Conservation (phyloP, 768 basidiomycete genomes). For the Cystobasidium onofrii region DNA sequence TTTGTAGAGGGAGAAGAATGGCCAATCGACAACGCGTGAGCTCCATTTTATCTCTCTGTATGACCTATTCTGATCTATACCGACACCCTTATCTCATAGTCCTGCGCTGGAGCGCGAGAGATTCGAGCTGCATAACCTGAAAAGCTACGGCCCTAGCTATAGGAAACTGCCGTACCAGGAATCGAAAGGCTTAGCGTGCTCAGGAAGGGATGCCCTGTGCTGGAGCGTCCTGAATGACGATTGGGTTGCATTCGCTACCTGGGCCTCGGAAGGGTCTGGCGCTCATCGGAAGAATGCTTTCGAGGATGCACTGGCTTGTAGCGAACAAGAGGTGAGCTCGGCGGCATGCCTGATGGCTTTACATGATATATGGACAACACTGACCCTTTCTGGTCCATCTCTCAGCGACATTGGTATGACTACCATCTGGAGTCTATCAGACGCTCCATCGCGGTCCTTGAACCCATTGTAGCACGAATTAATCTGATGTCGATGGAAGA, state of each 20-base stretch:
- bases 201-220: constrained; percentile 85
- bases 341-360: neutral
- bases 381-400: neutral
- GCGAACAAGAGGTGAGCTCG: constrained; percentile 66
- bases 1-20: constrained; percentile 42
- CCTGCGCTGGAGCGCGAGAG: constrained; percentile 68
- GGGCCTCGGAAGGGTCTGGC: constrained; percentile 80
- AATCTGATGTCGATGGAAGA: constrained; percentile 82
- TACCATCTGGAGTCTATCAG: constrained; percentile 82
- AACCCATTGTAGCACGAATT: constrained; percentile 73
- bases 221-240: constrained; percentile 93
- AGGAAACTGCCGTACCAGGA: constrained; percentile 80
- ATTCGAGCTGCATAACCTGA: constrained; percentile 48
- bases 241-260: constrained; percentile 96
- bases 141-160: constrained; percentile 79
- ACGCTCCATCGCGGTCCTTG: constrained; percentile 79
- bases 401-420: constrained; percentile 81
- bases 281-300: constrained; percentile 94
- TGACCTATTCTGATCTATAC: too few species aligned
- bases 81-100: constrained; percentile 43
- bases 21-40: constrained; percentile 57
- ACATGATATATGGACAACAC: neutral
- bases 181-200: constrained; percentile 69
- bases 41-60: neutral
- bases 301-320: constrained; percentile 90